Conservation (phyloP, 164 flowering plant species). For the Dillenia suffruticosa region DNA sequence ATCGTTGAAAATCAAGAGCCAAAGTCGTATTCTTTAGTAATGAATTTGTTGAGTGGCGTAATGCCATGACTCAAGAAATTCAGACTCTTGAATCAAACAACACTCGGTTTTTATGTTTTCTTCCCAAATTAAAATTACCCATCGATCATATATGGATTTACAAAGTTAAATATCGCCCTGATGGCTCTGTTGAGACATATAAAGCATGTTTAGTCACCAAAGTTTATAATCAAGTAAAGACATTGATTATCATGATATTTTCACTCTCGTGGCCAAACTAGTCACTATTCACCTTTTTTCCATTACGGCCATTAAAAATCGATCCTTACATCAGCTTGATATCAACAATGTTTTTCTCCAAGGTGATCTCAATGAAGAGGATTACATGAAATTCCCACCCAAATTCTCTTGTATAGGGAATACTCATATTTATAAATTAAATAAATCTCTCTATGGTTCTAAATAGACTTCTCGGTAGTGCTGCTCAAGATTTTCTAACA, state of each 20-base stretch:
- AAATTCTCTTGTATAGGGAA: background rate
- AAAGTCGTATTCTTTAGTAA: background rate
- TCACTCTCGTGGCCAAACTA: background rate
- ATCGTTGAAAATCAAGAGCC: constrained; percentile 1
- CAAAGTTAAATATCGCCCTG: constrained; percentile 1
- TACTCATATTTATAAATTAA: too few species aligned
- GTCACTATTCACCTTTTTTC: background rate
- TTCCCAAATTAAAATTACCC: background rate
- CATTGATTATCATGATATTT: background rate
- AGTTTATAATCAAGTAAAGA: background rate
- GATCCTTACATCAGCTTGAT: background rate
- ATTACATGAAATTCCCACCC: background rate
- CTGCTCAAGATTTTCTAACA: too few species aligned
- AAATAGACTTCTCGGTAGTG: too few species aligned
- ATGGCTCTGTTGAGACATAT: constrained; percentile 7
- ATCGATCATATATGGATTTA: constrained; percentile 1
- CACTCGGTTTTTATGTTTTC: too few species aligned
- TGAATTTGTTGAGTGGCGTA: background rate
- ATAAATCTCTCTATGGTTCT: too few species aligned
- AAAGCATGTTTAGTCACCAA: background rate
- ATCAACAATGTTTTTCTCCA: background rate
- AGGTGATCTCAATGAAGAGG: background rate
- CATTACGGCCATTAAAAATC: background rate
- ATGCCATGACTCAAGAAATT: constrained; percentile 9
- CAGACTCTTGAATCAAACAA: background rate